Percentiles rank a stretch among this genome's conserved stretches.
These are phyloP conservation scores for Candida chilensis DNA, from an alignment of 805 yeast genomes.

Conservation along the genomic window DNA sequence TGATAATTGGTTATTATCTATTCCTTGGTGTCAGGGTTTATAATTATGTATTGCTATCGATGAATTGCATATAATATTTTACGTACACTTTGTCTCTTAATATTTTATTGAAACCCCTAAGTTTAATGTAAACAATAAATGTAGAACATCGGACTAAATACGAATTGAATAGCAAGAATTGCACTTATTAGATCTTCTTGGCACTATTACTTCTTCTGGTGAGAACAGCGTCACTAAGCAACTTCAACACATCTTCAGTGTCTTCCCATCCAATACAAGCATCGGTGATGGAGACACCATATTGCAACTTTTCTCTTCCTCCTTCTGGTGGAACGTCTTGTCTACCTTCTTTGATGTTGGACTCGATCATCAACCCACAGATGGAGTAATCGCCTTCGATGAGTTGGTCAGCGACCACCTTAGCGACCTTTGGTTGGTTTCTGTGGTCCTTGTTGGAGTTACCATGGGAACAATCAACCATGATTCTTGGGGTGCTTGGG, in stretches of 20 bases:
- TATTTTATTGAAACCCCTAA: too few species aligned
- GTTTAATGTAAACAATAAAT: too few species aligned
- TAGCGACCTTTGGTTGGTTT: slow-evolving; percentile 89
- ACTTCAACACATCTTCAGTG: slow-evolving; percentile 63
- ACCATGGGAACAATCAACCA: slow-evolving; percentile 98
- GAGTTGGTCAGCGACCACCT: slow-evolving; percentile 70
- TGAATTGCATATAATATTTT: too few species aligned
- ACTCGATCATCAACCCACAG: slow-evolving; percentile 96
- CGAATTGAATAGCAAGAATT: too few species aligned
- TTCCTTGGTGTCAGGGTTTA: too few species aligned
- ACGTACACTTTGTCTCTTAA: too few species aligned
- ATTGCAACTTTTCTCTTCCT: slow-evolving; percentile 68
- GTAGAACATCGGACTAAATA: not conserved
- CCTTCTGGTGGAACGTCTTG: slow-evolving; percentile 79
- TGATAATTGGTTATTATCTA: too few species aligned
- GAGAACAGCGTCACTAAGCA: slow-evolving; percentile 73
- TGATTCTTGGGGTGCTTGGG: slow-evolving; percentile 49
- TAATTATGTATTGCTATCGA: too few species aligned
- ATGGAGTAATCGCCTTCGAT: slow-evolving; percentile 63
- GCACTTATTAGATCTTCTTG: too few species aligned
- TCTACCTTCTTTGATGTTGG: slow-evolving; percentile 85
- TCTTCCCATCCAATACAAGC: slow-evolving; percentile 91
- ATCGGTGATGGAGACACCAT: slow-evolving; percentile 96
- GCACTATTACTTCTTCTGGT: slow-evolving; percentile 44
- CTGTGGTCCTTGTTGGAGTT: slow-evolving; percentile 85